Evolutionary conservation across 345 rosid genomes (phyloP).

Genomic region (Ceriops decandra): DNA sequence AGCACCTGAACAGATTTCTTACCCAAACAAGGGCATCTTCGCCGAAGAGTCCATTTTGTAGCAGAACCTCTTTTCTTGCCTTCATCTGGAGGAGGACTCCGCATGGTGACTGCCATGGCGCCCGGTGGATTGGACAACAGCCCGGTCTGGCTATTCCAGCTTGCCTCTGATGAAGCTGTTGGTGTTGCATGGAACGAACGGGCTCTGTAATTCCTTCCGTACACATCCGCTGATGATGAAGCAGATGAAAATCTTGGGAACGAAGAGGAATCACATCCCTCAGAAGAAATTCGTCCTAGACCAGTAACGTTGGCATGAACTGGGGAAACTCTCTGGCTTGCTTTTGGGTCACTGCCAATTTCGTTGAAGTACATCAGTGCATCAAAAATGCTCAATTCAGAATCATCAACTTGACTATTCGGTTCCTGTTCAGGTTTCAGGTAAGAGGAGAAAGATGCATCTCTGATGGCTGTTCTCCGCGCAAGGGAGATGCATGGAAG

Average conservation of each 20-base stretch:
- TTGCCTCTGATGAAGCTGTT: constrained; percentile 77
- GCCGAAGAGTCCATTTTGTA: constrained; percentile 48
- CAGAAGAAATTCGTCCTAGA: constrained; percentile 28
- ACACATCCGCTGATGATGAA: constrained; percentile 48
- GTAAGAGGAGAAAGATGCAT: constrained; percentile 20
- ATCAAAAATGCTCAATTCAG: constrained; percentile 68
- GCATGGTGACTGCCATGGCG: constrained; percentile 37
- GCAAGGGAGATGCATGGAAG: constrained; percentile 12
- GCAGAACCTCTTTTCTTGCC: constrained; percentile 27
- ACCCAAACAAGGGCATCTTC: constrained; percentile 62
- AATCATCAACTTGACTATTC: constrained; percentile 34
- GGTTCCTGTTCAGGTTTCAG: constrained; percentile 15
- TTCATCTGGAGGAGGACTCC: constrained; percentile 16
- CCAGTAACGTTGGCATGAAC: constrained; percentile 17
- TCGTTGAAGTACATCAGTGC: constrained; percentile 68
- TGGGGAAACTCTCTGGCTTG: constrained; percentile 37
- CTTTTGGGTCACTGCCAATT: constrained; percentile 20
- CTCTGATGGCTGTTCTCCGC: constrained; percentile 5
- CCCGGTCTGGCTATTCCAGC: constrained; percentile 91
- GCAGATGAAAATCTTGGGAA: constrained; percentile 53
- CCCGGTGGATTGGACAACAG: constrained; percentile 60
- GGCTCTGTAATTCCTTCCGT: constrained; percentile 35
- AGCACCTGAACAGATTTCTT: constrained; percentile 58
- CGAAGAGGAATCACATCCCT: constrained; percentile 16
- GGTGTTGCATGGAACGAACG: constrained; percentile 55